Conservation (phyloP, 495 filamentous ascomycete genomes). For the Penicillium simplicissimum region DNA sequence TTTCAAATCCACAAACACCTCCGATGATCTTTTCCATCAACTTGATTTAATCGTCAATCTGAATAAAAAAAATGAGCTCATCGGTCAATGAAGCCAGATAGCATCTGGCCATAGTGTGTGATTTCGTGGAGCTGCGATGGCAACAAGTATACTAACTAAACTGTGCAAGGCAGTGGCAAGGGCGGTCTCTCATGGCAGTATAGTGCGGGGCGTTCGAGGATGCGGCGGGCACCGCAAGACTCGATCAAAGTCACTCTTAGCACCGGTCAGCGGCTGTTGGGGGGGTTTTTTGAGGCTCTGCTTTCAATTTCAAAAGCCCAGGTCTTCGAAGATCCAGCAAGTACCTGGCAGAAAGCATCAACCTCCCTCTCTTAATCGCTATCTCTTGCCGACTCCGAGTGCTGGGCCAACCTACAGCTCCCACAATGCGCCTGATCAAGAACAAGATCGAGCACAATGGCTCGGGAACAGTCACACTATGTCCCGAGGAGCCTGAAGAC, state of each 20-base stretch:
- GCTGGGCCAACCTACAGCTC: neutral
- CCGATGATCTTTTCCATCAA: too few species aligned
- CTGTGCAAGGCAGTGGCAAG: neutral
- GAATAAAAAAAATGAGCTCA: too few species aligned
- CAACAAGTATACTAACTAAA: too few species aligned
- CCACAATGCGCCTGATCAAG: conserved; percentile 68
- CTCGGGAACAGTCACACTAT: conserved; percentile 75
- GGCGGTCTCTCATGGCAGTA: conserved; percentile 24
- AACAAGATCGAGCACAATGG: conserved; percentile 73
- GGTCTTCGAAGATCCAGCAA: neutral
- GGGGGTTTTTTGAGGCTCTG: neutral
- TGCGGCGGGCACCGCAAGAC: neutral
- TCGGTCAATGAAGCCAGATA: neutral
- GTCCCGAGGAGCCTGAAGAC: conserved; percentile 91
- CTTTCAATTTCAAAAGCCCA: neutral
- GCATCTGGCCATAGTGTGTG: neutral
- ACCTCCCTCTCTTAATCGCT: neutral
- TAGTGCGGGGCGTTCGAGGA: conserved; percentile 19
- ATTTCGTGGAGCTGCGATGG: neutral
- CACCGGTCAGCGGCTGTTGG: neutral
- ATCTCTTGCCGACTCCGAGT: neutral
- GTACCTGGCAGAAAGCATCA: too few species aligned
- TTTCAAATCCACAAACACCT: too few species aligned
- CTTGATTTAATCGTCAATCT: too few species aligned
- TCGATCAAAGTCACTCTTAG: neutral